Evolutionary conservation across 352 stramenopile species (phyloP).

Genomic region (Phytopythium montanum): DNA sequence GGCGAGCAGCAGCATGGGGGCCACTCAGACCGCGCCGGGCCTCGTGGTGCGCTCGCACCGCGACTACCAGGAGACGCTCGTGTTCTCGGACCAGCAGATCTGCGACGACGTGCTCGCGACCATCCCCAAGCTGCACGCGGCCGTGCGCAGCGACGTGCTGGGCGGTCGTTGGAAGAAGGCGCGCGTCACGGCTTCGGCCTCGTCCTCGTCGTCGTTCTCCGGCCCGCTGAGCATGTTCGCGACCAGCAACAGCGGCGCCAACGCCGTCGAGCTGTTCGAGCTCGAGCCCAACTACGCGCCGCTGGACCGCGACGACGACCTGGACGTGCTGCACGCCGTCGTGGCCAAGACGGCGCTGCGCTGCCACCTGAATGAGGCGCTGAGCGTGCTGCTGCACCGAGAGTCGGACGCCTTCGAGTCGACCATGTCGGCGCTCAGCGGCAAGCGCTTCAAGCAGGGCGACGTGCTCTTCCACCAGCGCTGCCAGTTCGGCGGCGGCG

Average conservation of each 20-base stretch:
- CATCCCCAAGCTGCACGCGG: conserved; percentile 49
- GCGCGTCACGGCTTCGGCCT: neutral
- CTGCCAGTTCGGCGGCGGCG: conserved; percentile 20
- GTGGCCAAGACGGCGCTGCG: conserved; percentile 48
- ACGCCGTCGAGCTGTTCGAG: conserved; percentile 41
- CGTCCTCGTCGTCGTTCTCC: neutral
- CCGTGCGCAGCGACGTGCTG: conserved; percentile 26
- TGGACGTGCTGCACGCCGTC: conserved; percentile 41
- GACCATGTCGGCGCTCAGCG: conserved; percentile 47
- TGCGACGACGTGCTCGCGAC: conserved; percentile 56
- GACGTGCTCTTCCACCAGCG: conserved; percentile 46
- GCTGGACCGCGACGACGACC: conserved; percentile 28
- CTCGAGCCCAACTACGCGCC: conserved; percentile 24
- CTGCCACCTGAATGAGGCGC: conserved; percentile 60
- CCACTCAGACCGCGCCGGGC: conserved; percentile 9
- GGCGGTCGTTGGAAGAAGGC: conserved; percentile 33
- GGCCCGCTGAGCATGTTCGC: conserved; percentile 6
- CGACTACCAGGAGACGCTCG: conserved; percentile 23
- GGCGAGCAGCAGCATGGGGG: conserved; percentile 3
- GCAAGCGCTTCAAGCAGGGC: conserved; percentile 43
- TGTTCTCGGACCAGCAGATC: conserved; percentile 55
- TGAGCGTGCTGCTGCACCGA: conserved; percentile 48
- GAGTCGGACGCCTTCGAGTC: conserved; percentile 39
- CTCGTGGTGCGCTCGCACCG: conserved; percentile 19
- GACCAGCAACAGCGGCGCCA: conserved; percentile 16